These are phyloP conservation scores for Phlebopus sp. DNA, from an alignment of 1,284 basidiomycete species.

Conservation along the genomic window DNA sequence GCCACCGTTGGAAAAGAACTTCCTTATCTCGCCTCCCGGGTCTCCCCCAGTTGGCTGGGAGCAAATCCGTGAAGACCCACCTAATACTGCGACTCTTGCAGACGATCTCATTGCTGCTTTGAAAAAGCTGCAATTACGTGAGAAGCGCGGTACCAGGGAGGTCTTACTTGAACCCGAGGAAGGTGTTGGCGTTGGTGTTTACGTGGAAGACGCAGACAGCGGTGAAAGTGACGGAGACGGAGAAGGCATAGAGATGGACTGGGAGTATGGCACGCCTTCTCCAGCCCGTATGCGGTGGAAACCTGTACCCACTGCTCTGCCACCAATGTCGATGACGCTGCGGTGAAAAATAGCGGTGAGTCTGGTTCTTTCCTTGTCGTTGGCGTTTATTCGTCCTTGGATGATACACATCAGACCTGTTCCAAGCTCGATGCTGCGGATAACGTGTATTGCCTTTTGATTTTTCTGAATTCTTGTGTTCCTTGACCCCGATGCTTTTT, in stretches of 20 bases:
- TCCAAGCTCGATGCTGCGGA: conserved; percentile 35
- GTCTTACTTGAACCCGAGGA: conserved; percentile 64
- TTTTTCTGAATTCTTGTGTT: conserved; percentile 18
- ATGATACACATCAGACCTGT: conserved; percentile 44
- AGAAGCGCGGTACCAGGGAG: conserved; percentile 42
- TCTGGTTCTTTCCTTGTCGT: background rate
- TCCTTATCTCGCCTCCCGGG: conserved; percentile 97
- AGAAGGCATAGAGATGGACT: conserved; percentile 44
- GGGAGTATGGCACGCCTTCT: conserved; percentile 60
- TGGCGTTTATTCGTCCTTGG: conserved; percentile 10
- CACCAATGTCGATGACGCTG: conserved; percentile 43
- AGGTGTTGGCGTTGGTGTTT: conserved; percentile 71
- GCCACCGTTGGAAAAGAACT: conserved; percentile 86
- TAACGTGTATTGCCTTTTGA: conserved; percentile 29
- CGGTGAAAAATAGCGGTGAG: conserved; percentile 27
- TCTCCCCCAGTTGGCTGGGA: conserved; percentile 98
- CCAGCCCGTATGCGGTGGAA: conserved; percentile 50
- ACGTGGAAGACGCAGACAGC: conserved; percentile 64
- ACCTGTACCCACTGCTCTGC: conserved; percentile 55
- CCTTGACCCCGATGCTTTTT: background rate
- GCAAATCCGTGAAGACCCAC: conserved; percentile 87
- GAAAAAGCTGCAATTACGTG: conserved; percentile 51
- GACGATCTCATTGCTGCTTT: conserved; percentile 86
- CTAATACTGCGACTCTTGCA: conserved; percentile 84
- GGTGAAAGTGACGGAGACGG: conserved; percentile 32